These are phyloP conservation scores for Calonectria crousiana DNA, from an alignment of 2,329 filamentous ascomycete genomes.

Conservation along the genomic window DNA sequence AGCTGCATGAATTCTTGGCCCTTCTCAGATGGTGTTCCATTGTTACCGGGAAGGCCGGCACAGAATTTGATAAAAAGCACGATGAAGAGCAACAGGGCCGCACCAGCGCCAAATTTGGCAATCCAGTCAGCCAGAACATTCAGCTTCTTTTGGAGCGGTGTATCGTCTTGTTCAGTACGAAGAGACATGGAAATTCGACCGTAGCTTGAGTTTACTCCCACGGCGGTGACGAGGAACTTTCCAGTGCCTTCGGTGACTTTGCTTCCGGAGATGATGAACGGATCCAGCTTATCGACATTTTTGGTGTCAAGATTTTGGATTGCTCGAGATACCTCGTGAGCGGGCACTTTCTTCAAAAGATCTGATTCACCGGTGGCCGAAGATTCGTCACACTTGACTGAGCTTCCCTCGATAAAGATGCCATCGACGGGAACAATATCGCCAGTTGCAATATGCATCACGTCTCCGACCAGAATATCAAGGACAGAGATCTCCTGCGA, in stretches of 20 bases:
- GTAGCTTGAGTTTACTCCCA: constrained; percentile 67
- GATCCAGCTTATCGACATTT: constrained; percentile 66
- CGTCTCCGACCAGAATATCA: constrained; percentile 77
- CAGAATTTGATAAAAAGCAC: constrained; percentile 85
- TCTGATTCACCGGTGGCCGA: constrained; percentile 82
- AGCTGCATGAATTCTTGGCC: constrained; percentile 70
- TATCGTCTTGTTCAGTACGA: constrained; percentile 63
- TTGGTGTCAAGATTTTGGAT: constrained; percentile 59
- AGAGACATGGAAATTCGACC: constrained; percentile 69
- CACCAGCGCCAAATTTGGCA: constrained; percentile 67
- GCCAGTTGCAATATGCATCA: constrained; percentile 76
- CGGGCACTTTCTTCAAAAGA: constrained; percentile 74
- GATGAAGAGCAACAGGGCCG: constrained; percentile 79
- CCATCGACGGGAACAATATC: constrained; percentile 80
- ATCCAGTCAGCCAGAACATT: constrained; percentile 49
- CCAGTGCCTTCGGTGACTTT: constrained; percentile 67
- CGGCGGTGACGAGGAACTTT: constrained; percentile 66
- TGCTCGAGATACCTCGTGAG: constrained; percentile 68
- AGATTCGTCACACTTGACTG: constrained; percentile 76
- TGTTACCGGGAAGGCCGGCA: constrained; percentile 67
- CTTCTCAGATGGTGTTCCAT: constrained; percentile 66
- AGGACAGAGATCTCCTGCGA: constrained; percentile 73
- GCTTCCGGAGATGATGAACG: constrained; percentile 71
- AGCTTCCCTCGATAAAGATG: constrained; percentile 70
- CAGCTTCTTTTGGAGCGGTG: constrained; percentile 68